Conservation (phyloP, 2,329 filamentous ascomycete species). For the Triangularia verruculosa region DNA sequence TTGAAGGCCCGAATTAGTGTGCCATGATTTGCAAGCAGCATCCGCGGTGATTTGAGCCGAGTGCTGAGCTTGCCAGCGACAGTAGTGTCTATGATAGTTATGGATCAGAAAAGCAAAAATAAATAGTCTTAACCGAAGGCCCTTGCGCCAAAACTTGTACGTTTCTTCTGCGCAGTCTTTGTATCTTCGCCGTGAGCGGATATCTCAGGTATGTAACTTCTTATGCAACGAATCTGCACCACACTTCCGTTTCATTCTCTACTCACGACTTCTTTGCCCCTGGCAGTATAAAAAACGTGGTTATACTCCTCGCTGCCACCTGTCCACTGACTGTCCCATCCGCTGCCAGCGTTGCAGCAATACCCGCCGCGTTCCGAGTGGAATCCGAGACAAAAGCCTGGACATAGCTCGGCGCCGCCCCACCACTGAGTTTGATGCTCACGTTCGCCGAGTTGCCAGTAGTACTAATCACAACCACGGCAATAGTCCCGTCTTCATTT, state of each 20-base stretch:
- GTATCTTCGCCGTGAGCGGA: too few species aligned
- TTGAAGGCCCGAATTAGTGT: background rate
- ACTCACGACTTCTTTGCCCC: slow-evolving; percentile 2
- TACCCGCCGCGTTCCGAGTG: slow-evolving; percentile 26
- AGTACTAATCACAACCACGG: slow-evolving; percentile 37
- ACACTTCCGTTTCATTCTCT: background rate
- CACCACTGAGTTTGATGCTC: slow-evolving; percentile 21
- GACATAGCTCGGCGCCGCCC: slow-evolving; percentile 15
- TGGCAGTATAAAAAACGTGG: slow-evolving; percentile 23
- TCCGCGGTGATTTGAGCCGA: background rate
- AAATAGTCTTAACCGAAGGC: background rate
- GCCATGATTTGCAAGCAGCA: background rate
- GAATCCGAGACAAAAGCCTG: slow-evolving; percentile 28
- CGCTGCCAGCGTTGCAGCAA: slow-evolving; percentile 21
- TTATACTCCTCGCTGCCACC: slow-evolving; percentile 33
- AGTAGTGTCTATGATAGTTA: background rate
- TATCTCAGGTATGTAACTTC: too few species aligned
- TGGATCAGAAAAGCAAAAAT: background rate
- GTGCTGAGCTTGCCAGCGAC: background rate
- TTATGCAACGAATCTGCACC: too few species aligned
- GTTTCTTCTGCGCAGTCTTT: too few species aligned
- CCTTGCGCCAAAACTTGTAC: background rate
- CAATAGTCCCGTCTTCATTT: slow-evolving; percentile 39
- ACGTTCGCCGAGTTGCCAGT: slow-evolving; percentile 20
- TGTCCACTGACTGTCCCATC: slow-evolving; percentile 30